Evolutionary conservation across 2,329 filamentous ascomycete genomes (phyloP).

Genomic region (Lecanoromycetidae sp.): DNA sequence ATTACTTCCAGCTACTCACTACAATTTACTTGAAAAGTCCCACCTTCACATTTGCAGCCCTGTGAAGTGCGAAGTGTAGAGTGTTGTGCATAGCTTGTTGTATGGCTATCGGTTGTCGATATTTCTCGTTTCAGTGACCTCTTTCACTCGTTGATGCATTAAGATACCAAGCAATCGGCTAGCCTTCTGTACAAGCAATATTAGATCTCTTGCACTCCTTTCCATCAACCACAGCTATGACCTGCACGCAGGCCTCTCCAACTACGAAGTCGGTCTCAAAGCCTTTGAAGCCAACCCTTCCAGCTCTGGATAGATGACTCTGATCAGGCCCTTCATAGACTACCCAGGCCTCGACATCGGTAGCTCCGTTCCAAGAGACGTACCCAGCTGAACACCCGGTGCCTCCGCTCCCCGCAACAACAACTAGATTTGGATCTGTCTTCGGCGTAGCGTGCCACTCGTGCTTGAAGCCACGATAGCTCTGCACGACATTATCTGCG

Average conservation of each 20-base stretch:
- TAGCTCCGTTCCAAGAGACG: slow-evolving; percentile 16
- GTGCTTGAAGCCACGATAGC: slow-evolving; percentile 10
- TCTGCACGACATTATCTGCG: slow-evolving; percentile 7
- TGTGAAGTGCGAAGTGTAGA: too few relatives aligned
- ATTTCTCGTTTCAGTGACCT: too few relatives aligned
- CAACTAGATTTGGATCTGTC: slow-evolving; percentile 1
- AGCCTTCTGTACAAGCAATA: slow-evolving; percentile 7
- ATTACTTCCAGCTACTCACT: too few relatives aligned
- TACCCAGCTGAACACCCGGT: background rate
- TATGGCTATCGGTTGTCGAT: too few relatives aligned
- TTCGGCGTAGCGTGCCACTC: slow-evolving; percentile 12
- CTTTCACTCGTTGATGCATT: too few relatives aligned
- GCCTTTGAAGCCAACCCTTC: slow-evolving; percentile 1
- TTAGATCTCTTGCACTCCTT: background rate
- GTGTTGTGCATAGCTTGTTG: too few relatives aligned
- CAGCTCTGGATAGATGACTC: background rate
- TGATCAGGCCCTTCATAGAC: background rate
- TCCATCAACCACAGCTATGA: background rate
- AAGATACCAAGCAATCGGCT: too few relatives aligned
- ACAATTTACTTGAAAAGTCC: too few relatives aligned
- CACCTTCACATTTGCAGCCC: too few relatives aligned
- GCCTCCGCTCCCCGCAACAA: slow-evolving; percentile 1
- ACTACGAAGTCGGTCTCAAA: slow-evolving; percentile 12
- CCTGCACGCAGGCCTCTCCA: slow-evolving; percentile 2
- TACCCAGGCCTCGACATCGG: slow-evolving; percentile 4